Base-by-base conservation (phyloP, 176 grass and related monocot species). In the Coix lacrymajobi region DNA sequence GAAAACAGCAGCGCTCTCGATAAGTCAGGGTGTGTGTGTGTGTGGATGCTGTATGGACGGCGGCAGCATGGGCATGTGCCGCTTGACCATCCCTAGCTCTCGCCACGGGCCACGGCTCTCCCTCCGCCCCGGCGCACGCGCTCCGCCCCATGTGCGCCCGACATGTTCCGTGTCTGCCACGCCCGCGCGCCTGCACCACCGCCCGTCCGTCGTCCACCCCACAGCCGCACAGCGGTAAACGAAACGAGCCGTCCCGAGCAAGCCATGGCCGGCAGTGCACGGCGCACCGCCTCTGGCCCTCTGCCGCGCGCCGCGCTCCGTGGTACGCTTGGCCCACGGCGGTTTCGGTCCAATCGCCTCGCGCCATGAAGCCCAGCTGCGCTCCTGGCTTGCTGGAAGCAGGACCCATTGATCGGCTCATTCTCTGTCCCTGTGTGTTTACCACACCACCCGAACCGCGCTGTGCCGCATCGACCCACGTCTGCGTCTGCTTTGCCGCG, bases 121-220 rank as follows among this genome's bases (percentile, higher is more conserved):
- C 19, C 49, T 22, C 66, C 31, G 40, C 54, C 7, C 51, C 38
- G 40, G 56, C 61, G 5, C 29, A 28, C 26, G 24, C 25, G 7
- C 25, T 13, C 36, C 1, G 6, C 22, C 63, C 78, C 86, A 88
- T 88, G 86, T 88, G 80, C 80, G 45, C 80, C 11, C 46, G 37
- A 3, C 63, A 61, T 19, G 63, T 77, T 45, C 38, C 28, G 61
- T 32, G 82, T 45, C 63, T n/a, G 62, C 70, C 80, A 71, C 39
- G 80, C 52, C 36, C 60, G 25, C 66, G 0, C 49, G n/a, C 8
- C 2, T 22, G 49, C 51, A 56, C 22, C 52, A 57, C 22, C 22
- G 3, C 48, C 46, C 43, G 14, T 13, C 13, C 0, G n/a, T n/a
- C n/a, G n/a, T n/a, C 45, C 45, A 48, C 40, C 40, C 44, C 39